Evolutionary conservation across 148 eudicot genomes (phyloP).

Genomic region (Fallopia convolvulus): DNA sequence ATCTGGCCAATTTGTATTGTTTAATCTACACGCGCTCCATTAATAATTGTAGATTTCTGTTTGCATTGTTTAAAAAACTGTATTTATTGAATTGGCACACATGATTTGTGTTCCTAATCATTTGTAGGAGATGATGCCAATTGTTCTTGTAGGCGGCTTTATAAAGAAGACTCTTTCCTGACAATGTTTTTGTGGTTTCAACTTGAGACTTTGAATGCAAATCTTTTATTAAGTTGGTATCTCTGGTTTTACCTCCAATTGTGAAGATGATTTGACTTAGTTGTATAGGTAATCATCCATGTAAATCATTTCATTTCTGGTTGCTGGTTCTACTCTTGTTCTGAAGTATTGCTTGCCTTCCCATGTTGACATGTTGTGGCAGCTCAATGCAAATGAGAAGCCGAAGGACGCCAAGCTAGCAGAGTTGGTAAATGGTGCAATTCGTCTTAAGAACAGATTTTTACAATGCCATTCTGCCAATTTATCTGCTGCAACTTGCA

Average conservation of each 20-base stretch:
- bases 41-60: neutral
- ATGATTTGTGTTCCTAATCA: neutral
- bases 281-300: neutral
- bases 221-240: too few relatives aligned
- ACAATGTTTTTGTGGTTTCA: neutral
- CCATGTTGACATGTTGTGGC: neutral
- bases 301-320: too few relatives aligned
- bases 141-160: neutral
- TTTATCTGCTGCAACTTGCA: neutral
- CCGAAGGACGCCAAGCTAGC: neutral
- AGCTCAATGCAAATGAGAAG: neutral
- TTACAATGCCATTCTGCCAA: neutral
- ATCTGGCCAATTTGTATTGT: too few relatives aligned
- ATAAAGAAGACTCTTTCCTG: too few relatives aligned
- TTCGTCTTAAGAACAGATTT: neutral
- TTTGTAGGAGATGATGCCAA: neutral
- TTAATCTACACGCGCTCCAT: too few relatives aligned
- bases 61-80: neutral
- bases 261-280: neutral
- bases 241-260: neutral
- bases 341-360: neutral
- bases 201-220: neutral
- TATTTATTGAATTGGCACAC: neutral
- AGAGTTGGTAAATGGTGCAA: neutral
- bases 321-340: too few relatives aligned